Base-by-base conservation (phyloP, 73 alveolate species). In the Durusdinium trenchii region DNA sequence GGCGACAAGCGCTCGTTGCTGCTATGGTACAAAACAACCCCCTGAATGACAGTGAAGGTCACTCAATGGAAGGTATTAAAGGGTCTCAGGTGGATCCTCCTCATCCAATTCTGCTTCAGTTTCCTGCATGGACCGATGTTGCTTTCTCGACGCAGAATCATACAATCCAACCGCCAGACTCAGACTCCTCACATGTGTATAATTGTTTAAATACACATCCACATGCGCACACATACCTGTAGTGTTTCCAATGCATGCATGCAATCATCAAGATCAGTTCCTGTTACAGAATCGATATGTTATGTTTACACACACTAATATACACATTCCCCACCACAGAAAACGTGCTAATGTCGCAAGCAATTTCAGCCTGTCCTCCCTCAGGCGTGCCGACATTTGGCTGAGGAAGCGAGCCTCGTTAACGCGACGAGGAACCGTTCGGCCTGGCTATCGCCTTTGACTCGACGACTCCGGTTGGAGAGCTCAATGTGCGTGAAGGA, bases 361-460 rank as follows among this genome's bases (percentile, higher is more conserved):
- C 38, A 76, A 38, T 38, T 18, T 18, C 87, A 3, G 46, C 57
- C 57, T 46, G 85, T 67, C 96, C 96, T 89, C 96, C 83, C 96
- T 42, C 85, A 89, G 42, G 96, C 96, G 96, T 35, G 96, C 96
- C 7, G 96, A 62, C 96, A 89, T 89, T 36, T 89, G 61, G 73
- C 73, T 64, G 62, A 89, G 81, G 83, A 89, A 89, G 51, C 96
- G 82, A 23, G 83, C 96, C 96, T 89, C n/a, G n/a, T n/a, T n/a
- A n/a, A n/a, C n/a, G n/a, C n/a, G n/a, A n/a, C n/a, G n/a, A n/a
- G n/a, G n/a, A n/a, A n/a, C n/a, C n/a, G n/a, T n/a, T n/a, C n/a
- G n/a, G n/a, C n/a, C n/a, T n/a, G n/a, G n/a, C n/a, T n/a, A n/a
- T n/a, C n/a, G n/a, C n/a, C n/a, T n/a, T n/a, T n/a, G n/a, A n/a